Evolutionary conservation across 108 stramenopile species (phyloP), one percentile per base, ranked within the genome.

Genomic region (Schizochytrium sp.): DNA sequence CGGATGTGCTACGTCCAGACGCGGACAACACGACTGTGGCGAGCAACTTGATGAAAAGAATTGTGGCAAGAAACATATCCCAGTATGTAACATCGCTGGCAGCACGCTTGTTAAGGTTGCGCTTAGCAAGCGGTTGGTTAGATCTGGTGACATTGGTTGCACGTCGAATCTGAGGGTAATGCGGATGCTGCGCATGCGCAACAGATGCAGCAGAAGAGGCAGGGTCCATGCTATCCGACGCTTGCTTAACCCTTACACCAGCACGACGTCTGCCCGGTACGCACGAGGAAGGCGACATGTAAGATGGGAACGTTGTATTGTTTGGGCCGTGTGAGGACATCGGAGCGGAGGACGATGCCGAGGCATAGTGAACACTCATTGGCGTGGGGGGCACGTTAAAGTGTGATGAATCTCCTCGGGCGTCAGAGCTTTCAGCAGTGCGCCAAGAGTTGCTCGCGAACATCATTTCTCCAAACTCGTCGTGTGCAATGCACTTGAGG

Each of bases 401-500:
- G 28, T 28, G 28, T 28, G 28, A 28, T 28, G 28, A 28, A 28
- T 28, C 28, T 69, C 28, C 44, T 44, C 7, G 64, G 28, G 64
- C 44, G 64, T 15, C 7, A 38, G 2, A 44, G 64, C 28, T 69
- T 69, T 28, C 44, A 38, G 64, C 64, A 69, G 28, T 28, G 64
- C 64, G 64, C 64, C 64, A 69, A 38, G 64, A 69, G 15, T 69
- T 69, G 64, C 12, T 13, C 12, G 64, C 64, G 64, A 69, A 69
- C 64, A 69, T 69, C 64, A 69, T 69, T 69, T 69, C 64, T 38
- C 64, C 64, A 44, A 69, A 69, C 64, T 69, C 64, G 64, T 69
- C 64, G 64, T 69, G 40, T 38, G 64, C 42, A 8, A 69, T 69
- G 12, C 44, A 38, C 64, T 69, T 69, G 2, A 69, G 44, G 64